Percentiles rank a stretch among this genome's conserved stretches.
These are phyloP conservation scores for Sporobolus alterniflorus DNA, from an alignment of 202 grass and related monocot genomes.

Conservation along the genomic window DNA sequence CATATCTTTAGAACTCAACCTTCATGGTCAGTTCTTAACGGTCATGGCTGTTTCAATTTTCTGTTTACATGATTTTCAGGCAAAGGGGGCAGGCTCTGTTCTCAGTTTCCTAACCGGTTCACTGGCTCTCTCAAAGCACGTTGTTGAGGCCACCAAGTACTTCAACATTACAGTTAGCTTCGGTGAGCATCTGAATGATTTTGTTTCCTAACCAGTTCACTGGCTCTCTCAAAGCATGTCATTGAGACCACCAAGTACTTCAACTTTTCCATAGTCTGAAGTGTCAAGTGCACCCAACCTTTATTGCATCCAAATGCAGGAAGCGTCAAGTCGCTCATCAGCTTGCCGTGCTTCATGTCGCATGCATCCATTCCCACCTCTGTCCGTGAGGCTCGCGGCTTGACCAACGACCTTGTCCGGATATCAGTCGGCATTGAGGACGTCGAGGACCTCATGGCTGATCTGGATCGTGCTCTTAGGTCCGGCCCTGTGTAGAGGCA, in stretches of 20 bases:
- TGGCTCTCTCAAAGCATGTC: constrained; percentile 87
- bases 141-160: constrained; percentile 86
- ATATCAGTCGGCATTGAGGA: constrained; percentile 96
- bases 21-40: background rate
- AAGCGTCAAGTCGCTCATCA: constrained; percentile 96
- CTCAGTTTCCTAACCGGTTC: constrained; percentile 94
- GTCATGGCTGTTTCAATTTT: background rate
- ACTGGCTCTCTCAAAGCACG: constrained; percentile 81
- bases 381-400: constrained; percentile 69
- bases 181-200: constrained; percentile 50
- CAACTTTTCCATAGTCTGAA: too few relatives aligned
- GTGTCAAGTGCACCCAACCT: background rate
- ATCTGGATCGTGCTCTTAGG: constrained; percentile 74
- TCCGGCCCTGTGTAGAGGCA: constrained; percentile 47
- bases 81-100: constrained; percentile 90
- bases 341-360: constrained; percentile 98
- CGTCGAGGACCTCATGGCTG: constrained; percentile 83
- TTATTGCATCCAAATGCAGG: constrained; percentile 45
- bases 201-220: constrained; percentile 53
- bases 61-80: constrained; percentile 46
- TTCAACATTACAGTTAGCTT: constrained; percentile 95
- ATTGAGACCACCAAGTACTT: constrained; percentile 90
- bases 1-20: background rate
- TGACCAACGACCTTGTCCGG: constrained; percentile 88
- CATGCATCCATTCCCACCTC: constrained; percentile 79